A percentile compares a stretch with the other conserved stretches of the same genome.
Evolutionary conservation across 495 filamentous ascomycete genomes (phyloP).

Genomic region (Aspergillus leporis): DNA sequence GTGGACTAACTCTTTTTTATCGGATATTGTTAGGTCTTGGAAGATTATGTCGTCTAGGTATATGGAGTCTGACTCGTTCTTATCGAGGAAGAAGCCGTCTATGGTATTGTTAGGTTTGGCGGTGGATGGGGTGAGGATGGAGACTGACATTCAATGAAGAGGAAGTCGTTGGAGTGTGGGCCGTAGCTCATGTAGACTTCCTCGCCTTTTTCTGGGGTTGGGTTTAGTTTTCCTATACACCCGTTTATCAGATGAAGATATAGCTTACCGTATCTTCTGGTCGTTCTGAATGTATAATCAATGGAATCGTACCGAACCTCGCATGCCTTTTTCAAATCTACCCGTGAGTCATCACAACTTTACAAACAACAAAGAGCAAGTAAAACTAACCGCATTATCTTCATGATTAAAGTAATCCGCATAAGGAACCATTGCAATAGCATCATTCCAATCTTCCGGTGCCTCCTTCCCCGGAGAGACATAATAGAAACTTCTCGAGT

Average conservation of each 20-base stretch:
- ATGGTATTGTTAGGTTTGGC: not conserved
- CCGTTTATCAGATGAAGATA: slow-evolving; percentile 30
- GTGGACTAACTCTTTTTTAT: slow-evolving; percentile 47
- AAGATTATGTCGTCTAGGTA: slow-evolving; percentile 62
- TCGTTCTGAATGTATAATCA: slow-evolving; percentile 55
- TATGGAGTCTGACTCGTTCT: slow-evolving; percentile 62
- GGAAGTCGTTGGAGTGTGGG: slow-evolving; percentile 69
- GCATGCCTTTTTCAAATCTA: slow-evolving; percentile 38
- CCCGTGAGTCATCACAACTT: no score
- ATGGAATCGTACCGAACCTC: slow-evolving; percentile 51
- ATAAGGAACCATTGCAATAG: slow-evolving; percentile 74
- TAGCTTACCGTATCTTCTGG: not conserved
- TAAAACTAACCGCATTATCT: slow-evolving; percentile 37
- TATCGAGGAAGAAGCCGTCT: slow-evolving; percentile 67
- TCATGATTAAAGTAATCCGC: slow-evolving; percentile 81
- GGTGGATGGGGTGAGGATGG: not conserved
- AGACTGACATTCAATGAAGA: slow-evolving; percentile 64
- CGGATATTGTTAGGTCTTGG: slow-evolving; percentile 36
- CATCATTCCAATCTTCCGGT: slow-evolving; percentile 55
- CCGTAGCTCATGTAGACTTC: slow-evolving; percentile 78
- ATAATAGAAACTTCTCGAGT: slow-evolving; percentile 77
- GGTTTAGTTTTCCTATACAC: slow-evolving; percentile 47
- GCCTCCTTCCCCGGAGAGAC: slow-evolving; percentile 45
- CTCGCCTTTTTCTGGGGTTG: slow-evolving; percentile 47
- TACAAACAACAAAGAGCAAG: no score